These are phyloP conservation scores for Candida railenensis DNA, from an alignment of 805 yeast species.

Conservation along the genomic window DNA sequence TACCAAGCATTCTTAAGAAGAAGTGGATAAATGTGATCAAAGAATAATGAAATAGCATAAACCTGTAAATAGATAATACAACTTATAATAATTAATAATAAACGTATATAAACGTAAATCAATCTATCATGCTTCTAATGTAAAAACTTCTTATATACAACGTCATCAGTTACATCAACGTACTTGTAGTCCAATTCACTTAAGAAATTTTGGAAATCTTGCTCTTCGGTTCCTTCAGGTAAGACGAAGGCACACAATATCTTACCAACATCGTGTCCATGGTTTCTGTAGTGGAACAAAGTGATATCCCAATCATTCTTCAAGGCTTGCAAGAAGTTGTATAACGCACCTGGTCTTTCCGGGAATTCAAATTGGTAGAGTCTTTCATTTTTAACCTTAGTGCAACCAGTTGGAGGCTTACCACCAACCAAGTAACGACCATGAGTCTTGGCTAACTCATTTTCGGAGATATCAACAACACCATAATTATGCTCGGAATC, in stretches of 20 bases:
- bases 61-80: background rate
- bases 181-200: conserved; percentile 71
- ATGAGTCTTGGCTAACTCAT: conserved; percentile 94
- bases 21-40: conserved; percentile 13
- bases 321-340: conserved; percentile 70
- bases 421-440: conserved; percentile 98
- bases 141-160: conserved; percentile 81
- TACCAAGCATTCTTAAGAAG: conserved; percentile 77
- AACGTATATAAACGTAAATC: too few species aligned
- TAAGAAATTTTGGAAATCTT: conserved; percentile 66
- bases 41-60: background rate
- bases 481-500: conserved; percentile 58
- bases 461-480: conserved; percentile 83
- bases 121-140: conserved; percentile 7
- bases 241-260: conserved; percentile 87
- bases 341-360: conserved; percentile 93
- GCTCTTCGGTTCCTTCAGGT: conserved; percentile 63
- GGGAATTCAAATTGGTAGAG: conserved; percentile 90
- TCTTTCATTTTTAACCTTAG: conserved; percentile 65
- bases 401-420: conserved; percentile 43
- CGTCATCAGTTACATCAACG: conserved; percentile 79
- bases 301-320: conserved; percentile 88
- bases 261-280: conserved; percentile 93
- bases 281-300: conserved; percentile 94
- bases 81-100: background rate